phyloP scores from a whole-genome alignment of 257 asterid genomes.

The Fraxinus anomala region DNA sequence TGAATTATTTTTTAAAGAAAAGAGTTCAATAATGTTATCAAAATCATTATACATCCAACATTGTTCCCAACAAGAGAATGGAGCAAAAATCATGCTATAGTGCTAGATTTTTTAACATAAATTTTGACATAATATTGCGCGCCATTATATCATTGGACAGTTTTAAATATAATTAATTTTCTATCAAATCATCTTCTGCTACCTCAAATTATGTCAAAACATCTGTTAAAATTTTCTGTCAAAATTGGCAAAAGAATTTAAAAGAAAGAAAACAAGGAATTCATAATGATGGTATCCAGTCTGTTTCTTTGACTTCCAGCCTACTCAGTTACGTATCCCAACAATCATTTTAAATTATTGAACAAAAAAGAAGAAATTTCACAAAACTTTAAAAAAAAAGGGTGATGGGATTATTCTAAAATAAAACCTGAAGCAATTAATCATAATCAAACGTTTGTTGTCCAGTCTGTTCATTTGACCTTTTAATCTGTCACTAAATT shows the following conservation, averaged over 20 bases:
- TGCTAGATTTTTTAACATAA: no score
- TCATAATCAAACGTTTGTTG: slow-evolving; percentile 18
- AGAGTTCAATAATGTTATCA: no score
- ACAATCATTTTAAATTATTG: neutral
- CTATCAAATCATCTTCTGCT: no score
- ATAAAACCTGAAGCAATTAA: neutral
- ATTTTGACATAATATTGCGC: no score
- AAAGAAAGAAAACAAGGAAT: neutral
- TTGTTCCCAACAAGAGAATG: neutral
- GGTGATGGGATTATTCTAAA: neutral
- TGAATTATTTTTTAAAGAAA: no score
- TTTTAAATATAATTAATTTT: no score
- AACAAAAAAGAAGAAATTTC: slow-evolving; percentile 7
- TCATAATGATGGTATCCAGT: slow-evolving; percentile 2
- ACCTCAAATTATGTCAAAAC: no score
- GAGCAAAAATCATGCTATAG: neutral
- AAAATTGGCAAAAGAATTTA: neutral
- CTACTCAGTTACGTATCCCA: slow-evolving; percentile 8
- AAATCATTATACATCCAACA: no score
- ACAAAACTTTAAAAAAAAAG: neutral
- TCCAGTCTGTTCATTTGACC: slow-evolving; percentile 38
- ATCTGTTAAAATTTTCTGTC: neutral
- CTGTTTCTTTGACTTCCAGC: slow-evolving; percentile 28
- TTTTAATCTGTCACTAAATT: slow-evolving; percentile 19
- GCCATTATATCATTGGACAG: no score